Evolutionary conservation across 768 basidiomycete species (phyloP), one percentile per base, ranked within the genome.

Genomic region (Kwoniella heveanensis): DNA sequence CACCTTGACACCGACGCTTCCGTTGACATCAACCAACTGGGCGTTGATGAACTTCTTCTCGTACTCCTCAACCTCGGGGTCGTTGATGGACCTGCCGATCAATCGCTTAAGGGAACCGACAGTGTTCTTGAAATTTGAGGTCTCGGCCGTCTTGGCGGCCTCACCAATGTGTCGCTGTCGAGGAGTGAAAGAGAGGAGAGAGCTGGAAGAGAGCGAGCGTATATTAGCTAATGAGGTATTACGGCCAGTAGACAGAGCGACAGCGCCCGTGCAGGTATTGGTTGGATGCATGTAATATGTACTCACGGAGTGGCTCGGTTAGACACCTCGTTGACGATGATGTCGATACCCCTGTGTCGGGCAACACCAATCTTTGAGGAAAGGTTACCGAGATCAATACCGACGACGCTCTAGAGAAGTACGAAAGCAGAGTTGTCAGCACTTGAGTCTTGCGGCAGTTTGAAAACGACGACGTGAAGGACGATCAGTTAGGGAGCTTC

Each of bases 121-220:
- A 25, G 96, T 98, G 83, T 98, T 99, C 82, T 87, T 90, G 85
- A 93, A 97, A 83, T 98, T 98, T 71, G 92, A 94, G 17, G 89
- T 96, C 82, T 98, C 95, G 71, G 94, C 91, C 0, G 91, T 97
- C 84, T 98, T 99, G 71, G 94, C 95, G 21, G 92, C 67, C 81
- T 99, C 95, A 68, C 96, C 95, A 78, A 98, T 90, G 52, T 88
- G 81, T 49, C 95, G 89, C 73, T 93, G 90, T 79, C 91, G 92
- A 22, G 87, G 86, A 13, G 94, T 93, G 80, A 96, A 99, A 6
- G 91, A 92, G 61, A 99, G 88, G 66, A 99, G 86, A 48, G 95
- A 94, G 77, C 94, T 97, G 73, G 13, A 7, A 26, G 17, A 26
- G 21, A 27, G 13, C 21, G 44, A 53, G 37, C 8, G 25, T 9